These are phyloP conservation scores for Volvox carteri DNA, from an alignment of 163 green algal genomes.

Conservation along the genomic window DNA sequence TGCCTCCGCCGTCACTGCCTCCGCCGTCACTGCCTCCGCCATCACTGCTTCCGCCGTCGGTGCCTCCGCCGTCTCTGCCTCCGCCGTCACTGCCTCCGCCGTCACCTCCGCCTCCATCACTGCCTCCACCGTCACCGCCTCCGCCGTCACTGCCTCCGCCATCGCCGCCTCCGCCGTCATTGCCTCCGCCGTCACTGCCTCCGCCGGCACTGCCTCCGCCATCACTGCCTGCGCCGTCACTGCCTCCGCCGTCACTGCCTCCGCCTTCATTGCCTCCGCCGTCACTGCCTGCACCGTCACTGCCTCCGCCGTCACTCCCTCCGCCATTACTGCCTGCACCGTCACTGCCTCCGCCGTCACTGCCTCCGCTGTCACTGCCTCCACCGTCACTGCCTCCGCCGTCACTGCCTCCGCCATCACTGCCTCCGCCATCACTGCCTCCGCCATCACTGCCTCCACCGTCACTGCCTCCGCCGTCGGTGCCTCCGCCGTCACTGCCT, in stretches of 20 bases:
- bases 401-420: neutral
- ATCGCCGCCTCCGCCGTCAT: neutral
- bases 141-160: neutral
- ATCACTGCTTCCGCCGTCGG: neutral
- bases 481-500: neutral
- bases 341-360: neutral
- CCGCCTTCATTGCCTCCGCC: neutral
- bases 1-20: neutral
- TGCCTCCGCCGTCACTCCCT: neutral
- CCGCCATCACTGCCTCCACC: neutral
- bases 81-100: neutral
- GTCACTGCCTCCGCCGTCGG: neutral
- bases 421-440: neutral
- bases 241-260: neutral
- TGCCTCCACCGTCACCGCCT: neutral
- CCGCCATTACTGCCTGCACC: neutral
- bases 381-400: neutral
- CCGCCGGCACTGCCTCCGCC: neutral
- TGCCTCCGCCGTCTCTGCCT: neutral
- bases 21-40: neutral
- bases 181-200: neutral
- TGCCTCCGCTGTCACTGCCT: neutral
- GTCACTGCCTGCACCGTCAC: neutral
- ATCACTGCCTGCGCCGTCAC: neutral
- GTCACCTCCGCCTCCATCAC: neutral